Percentiles rank a stretch among this genome's conserved stretches.
Evolutionary conservation across 2,329 filamentous ascomycete genomes (phyloP).

Genomic region (Ascochyta pisi): DNA sequence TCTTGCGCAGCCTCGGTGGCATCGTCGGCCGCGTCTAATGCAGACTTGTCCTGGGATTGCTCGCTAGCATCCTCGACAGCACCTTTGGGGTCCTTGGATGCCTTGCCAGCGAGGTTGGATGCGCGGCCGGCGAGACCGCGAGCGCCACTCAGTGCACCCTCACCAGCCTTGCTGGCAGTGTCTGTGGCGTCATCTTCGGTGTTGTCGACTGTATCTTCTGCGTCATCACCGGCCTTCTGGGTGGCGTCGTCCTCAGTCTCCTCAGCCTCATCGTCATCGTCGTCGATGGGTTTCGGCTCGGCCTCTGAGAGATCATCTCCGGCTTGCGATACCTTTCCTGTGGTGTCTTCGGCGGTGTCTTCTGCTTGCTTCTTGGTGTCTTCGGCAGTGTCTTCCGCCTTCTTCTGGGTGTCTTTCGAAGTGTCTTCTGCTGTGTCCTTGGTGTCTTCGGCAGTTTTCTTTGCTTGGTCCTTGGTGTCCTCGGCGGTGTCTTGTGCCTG

Average conservation of each 20-base stretch:
- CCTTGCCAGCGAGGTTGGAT: constrained; percentile 55
- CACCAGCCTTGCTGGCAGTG: constrained; percentile 43
- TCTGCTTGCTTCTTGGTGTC: constrained; percentile 55
- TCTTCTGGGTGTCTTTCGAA: constrained; percentile 51
- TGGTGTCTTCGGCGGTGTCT: constrained; percentile 51
- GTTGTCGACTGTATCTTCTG: constrained; percentile 51
- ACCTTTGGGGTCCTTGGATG: constrained; percentile 46
- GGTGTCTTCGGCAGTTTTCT: constrained; percentile 44
- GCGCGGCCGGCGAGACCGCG: constrained; percentile 57
- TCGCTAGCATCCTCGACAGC: constrained; percentile 49
- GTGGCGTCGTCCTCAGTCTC: constrained; percentile 48
- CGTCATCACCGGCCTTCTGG: constrained; percentile 56
- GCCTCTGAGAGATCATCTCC: constrained; percentile 54
- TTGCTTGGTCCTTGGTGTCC: constrained; percentile 41
- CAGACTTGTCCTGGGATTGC: constrained; percentile 42
- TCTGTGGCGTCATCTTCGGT: constrained; percentile 50
- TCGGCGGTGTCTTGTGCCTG: constrained; percentile 46
- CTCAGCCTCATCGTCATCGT: constrained; percentile 38
- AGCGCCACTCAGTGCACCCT: constrained; percentile 53
- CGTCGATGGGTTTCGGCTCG: constrained; percentile 56
- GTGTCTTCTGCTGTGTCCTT: constrained; percentile 47
- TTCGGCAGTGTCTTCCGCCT: constrained; percentile 55
- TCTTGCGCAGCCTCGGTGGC: constrained; percentile 40
- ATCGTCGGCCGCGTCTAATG: constrained; percentile 45
- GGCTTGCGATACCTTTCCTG: constrained; percentile 57